Evolutionary conservation across 805 yeast genomes (phyloP).

Genomic region (Candida ficus): DNA sequence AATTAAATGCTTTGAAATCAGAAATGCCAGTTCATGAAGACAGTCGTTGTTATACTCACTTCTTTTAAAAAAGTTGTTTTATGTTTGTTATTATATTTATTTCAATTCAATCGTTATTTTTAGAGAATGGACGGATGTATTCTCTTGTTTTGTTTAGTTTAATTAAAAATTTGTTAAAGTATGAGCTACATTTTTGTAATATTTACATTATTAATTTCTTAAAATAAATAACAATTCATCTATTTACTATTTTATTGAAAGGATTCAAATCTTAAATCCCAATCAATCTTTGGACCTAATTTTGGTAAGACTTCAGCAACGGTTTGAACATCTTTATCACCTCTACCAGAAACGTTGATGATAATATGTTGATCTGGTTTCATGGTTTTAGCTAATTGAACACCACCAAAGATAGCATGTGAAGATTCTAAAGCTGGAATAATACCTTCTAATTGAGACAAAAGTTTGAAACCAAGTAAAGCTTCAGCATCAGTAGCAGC

Average conservation of each 20-base stretch:
- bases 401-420: conserved; percentile 92
- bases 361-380: conserved; percentile 73
- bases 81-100: not conserved
- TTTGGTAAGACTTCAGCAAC: conserved; percentile 92
- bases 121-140: not conserved
- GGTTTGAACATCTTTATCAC: conserved; percentile 97
- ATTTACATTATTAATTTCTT: too few relatives aligned
- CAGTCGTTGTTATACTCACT: conserved; percentile 80
- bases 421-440: conserved; percentile 98
- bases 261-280: conserved; percentile 88
- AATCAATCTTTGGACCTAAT: conserved; percentile 85
- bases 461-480: conserved; percentile 77
- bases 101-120: not conserved
- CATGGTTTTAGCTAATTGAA: conserved; percentile 82
- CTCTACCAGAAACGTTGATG: conserved; percentile 94
- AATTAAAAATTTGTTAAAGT: too few relatives aligned
- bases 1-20: conserved; percentile 71
- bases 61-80: conserved; percentile 37
- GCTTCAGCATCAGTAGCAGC: conserved; percentile 98
- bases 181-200: too few relatives aligned
- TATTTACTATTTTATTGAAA: too few relatives aligned
- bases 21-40: conserved; percentile 80
- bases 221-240: conserved; percentile 1
- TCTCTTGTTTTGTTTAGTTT: too few relatives aligned
- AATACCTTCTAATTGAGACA: conserved; percentile 94